Evolutionary conservation across 805 yeast species (phyloP).

Genomic region (Saturnispora besseyi): DNA sequence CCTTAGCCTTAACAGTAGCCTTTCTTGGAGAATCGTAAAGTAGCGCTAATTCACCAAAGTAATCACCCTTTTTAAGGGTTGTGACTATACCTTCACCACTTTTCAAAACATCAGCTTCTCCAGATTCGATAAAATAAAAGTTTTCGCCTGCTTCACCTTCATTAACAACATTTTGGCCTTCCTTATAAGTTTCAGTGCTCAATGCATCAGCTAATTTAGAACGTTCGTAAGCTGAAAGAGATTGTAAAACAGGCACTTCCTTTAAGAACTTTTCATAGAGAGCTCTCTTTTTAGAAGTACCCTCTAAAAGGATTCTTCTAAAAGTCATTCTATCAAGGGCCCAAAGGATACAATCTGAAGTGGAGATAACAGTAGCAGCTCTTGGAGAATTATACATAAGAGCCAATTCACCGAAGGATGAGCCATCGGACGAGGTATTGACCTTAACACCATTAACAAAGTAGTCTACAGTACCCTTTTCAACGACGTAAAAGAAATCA

Average conservation of each 20-base stretch:
- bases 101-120: slow-evolving; percentile 69
- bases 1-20: slow-evolving; percentile 78
- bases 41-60: slow-evolving; percentile 94
- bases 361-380: slow-evolving; percentile 86
- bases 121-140: slow-evolving; percentile 69
- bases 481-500: slow-evolving; percentile 82
- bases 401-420: slow-evolving; percentile 94
- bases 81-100: slow-evolving; percentile 52
- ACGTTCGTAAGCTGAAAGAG: slow-evolving; percentile 71
- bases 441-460: slow-evolving; percentile 64
- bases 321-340: slow-evolving; percentile 90
- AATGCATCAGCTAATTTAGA: slow-evolving; percentile 92
- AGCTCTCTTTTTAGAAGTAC: slow-evolving; percentile 81
- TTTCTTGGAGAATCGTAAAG: slow-evolving; percentile 88
- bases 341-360: slow-evolving; percentile 71
- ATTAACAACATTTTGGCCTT: slow-evolving; percentile 65
- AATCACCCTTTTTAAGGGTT: slow-evolving; percentile 68
- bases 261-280: slow-evolving; percentile 84
- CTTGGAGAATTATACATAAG: slow-evolving; percentile 96
- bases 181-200: slow-evolving; percentile 60
- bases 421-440: slow-evolving; percentile 71
- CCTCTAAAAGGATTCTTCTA: slow-evolving; percentile 82
- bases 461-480: slow-evolving; percentile 76
- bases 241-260: slow-evolving; percentile 72
- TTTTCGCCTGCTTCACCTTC: slow-evolving; percentile 84